Evolutionary conservation across 2,329 filamentous ascomycete genomes (phyloP), one percentile per base, ranked within the genome.

Genomic region (Ophiognomonia clavigignenti-juglandacearum): DNA sequence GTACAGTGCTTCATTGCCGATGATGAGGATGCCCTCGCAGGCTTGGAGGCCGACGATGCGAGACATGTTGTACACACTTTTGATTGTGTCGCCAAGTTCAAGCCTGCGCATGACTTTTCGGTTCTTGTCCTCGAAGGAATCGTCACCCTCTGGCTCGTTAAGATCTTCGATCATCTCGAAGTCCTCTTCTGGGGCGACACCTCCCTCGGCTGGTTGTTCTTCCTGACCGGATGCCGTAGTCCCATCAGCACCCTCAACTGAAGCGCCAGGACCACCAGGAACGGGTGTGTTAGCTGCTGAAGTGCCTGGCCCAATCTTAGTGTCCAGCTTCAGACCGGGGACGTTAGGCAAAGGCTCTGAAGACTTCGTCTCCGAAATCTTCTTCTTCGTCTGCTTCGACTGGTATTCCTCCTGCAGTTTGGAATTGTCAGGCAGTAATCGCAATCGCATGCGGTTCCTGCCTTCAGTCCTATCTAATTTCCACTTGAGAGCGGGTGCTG

Each of bases 101-200:
- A 98, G 74, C 53, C 89, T 92, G 43, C 93, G 81, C 89, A 97
- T 95, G 37, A 98, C 92, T 65, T 96, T 96, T 37, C 95, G 81
- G 60, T 98, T 97, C 71, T 96, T 97, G 65, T 98, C 95, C 65
- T 98, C 95, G 53, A 95, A 95, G 1, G 83, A 85, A 55, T 85
- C 82, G 13, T 83, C 80, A 1, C 68, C 74, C 38, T 93, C 89
- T 22, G 88, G 82, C 47, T 92, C 86, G 58, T 90, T 90, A 0
- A 92, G 91, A 52, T 96, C 92, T 51, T 97, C 91, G 6, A 98
- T 85, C 55, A 98, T 81, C 66, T 98, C 93, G 60, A 96, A 98
- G 55, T 95, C 95, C 38, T 97, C 93, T 48, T 96, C 93, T 0
- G 83, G 70, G 9, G 73, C 65, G 47, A 58, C 64, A 10, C 59